Evolutionary conservation across 2,329 filamentous ascomycete genomes (phyloP).

Genomic region (Penicillium sp.): DNA sequence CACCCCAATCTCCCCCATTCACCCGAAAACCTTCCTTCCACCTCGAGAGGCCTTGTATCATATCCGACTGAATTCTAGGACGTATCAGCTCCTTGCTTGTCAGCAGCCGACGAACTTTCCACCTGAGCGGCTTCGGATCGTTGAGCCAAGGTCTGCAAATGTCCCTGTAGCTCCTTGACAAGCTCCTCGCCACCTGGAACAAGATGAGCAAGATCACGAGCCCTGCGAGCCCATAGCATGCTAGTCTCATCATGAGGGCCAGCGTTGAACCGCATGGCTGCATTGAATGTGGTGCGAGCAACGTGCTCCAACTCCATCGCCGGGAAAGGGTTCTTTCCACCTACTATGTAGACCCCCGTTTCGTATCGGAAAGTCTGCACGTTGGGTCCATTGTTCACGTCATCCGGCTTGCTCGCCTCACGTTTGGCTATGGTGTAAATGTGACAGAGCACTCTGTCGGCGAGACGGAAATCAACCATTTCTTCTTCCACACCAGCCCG

Average conservation of each 20-base stretch:
- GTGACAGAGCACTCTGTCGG: conserved; percentile 39
- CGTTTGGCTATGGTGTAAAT: conserved; percentile 26
- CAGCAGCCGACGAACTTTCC: too few species aligned
- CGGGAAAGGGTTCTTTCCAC: conserved; percentile 43
- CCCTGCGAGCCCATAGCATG: conserved; percentile 39
- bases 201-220: conserved; percentile 35
- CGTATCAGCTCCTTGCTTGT: too few species aligned
- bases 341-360: neutral
- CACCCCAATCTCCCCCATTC: too few species aligned
- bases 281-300: conserved; percentile 57
- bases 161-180: neutral
- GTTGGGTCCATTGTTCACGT: neutral
- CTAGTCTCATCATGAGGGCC: conserved; percentile 32
- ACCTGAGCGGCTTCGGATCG: too few species aligned
- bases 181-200: conserved; percentile 16
- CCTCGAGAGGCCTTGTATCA: too few species aligned
- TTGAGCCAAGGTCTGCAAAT: conserved; percentile 14
- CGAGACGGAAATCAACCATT: conserved; percentile 22
- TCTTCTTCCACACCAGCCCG: neutral
- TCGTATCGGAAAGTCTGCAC: neutral
- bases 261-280: conserved; percentile 55
- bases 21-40: too few species aligned
- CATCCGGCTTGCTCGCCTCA: neutral
- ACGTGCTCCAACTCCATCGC: conserved; percentile 60
- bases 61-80: too few species aligned